Conservation (phyloP, 495 filamentous ascomycete genomes). For the Chaetomium tenue region DNA sequence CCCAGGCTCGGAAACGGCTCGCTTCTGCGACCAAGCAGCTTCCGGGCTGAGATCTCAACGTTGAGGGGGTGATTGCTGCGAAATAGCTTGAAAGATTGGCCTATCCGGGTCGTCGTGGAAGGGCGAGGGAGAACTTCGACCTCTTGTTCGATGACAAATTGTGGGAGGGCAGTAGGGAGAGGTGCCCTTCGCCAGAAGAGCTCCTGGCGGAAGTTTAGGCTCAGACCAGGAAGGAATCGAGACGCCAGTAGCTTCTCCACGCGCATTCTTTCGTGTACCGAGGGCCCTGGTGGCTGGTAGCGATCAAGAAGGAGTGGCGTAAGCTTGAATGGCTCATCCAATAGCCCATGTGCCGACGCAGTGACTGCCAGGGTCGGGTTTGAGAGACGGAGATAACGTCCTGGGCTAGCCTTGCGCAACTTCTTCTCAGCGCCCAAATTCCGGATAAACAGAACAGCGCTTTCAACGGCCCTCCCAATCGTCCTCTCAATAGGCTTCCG, state of each 20-base stretch:
- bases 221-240: slow-evolving; percentile 27
- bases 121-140: slow-evolving; percentile 29
- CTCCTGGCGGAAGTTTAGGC: slow-evolving; percentile 28
- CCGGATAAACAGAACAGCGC: slow-evolving; percentile 2
- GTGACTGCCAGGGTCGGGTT: slow-evolving; percentile 30
- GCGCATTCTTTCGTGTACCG: slow-evolving; percentile 25
- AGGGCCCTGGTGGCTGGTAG: slow-evolving; percentile 33
- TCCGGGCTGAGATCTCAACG: slow-evolving; percentile 28
- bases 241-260: slow-evolving; percentile 28
- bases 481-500: slow-evolving; percentile 8
- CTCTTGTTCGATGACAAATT: slow-evolving; percentile 30
- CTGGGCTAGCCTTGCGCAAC: too few relatives aligned
- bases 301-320: slow-evolving; percentile 22
- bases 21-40: slow-evolving; percentile 6
- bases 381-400: slow-evolving; percentile 11
- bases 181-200: slow-evolving; percentile 16
- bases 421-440: not conserved
- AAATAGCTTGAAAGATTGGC: slow-evolving; percentile 25
- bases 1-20: slow-evolving; percentile 22
- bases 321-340: slow-evolving; percentile 30
- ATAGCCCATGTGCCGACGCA: slow-evolving; percentile 29
- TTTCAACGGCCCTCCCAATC: slow-evolving; percentile 1
- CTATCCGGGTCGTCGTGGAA: slow-evolving; percentile 24
- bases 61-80: slow-evolving; percentile 22
- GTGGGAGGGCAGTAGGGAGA: not conserved